A percentile compares a stretch with the other conserved stretches of the same genome.
phyloP scores from a whole-genome alignment of 2,329 filamentous ascomycete genomes.

The Fusarium sterilihyphosum region DNA sequence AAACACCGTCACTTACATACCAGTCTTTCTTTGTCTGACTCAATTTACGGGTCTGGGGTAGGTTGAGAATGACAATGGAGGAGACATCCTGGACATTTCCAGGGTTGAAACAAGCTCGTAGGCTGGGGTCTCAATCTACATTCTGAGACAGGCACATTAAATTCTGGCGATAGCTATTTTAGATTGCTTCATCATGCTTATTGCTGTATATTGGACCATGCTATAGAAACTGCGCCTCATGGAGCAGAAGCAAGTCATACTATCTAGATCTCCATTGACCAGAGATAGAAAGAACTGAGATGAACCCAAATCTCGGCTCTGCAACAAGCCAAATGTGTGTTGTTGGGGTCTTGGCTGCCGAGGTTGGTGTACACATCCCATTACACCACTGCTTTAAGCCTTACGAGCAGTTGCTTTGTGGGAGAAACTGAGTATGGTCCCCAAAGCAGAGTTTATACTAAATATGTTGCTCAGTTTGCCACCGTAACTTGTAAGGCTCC shows the following conservation, averaged over 20 bases:
- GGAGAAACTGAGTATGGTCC: neutral
- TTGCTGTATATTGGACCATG: neutral
- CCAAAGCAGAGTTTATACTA: neutral
- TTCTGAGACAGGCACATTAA: neutral
- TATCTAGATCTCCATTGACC: conserved; percentile 15
- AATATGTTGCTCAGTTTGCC: neutral
- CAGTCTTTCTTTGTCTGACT: conserved; percentile 34
- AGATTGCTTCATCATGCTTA: conserved; percentile 20
- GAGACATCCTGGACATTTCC: conserved; percentile 9
- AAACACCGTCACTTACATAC: conserved; percentile 31
- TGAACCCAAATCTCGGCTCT: conserved; percentile 21
- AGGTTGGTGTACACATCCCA: neutral
- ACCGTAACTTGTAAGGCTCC: too few relatives aligned
- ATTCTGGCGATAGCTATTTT: neutral
- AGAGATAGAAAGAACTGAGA: conserved; percentile 10
- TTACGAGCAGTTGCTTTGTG: neutral
- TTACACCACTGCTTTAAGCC: neutral
- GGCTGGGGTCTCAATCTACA: conserved; percentile 24
- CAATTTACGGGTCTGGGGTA: conserved; percentile 39
- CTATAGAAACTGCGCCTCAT: neutral
- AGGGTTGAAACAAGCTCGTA: conserved; percentile 37
- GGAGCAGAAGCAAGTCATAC: neutral
- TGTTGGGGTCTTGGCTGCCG: conserved; percentile 10
- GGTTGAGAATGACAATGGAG: conserved; percentile 26
- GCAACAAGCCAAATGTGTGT: conserved; percentile 9